Evolutionary conservation across 345 rosid genomes (phyloP), one percentile per base, ranked within the genome.

Genomic region (Sonneratia alba): DNA sequence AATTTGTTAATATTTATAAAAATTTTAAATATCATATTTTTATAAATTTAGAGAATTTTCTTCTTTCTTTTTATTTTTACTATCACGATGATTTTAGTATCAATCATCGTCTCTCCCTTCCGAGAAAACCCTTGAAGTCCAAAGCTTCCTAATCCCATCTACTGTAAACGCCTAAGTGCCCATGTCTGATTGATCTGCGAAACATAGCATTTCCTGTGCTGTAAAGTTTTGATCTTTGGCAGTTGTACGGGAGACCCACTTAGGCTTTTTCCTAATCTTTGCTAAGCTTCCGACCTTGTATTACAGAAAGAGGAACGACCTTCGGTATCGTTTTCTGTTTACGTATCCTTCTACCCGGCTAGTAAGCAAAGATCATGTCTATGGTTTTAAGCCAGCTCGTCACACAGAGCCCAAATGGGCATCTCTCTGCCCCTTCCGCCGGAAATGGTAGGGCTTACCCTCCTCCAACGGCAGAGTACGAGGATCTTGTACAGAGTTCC

Each of bases 401-500:
- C 73, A 69, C 73, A 72, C 82, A 80, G 74, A 70, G 76, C 53
- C 66, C 70, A 74, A 79, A 83, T 76, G 84, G 82, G 69, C 77
- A 76, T 62, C 76, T 76, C 66, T 74, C 82, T 11, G 71, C 40
- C 27, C 47, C 65, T 40, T n/a, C 59, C 21, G 55, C 56, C 53
- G 49, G 70, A 6, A 47, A 59, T 36, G 36, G 36, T 73, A 68
- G 65, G 65, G 36, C 69, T 64, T 84, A 81, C 76, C 88, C 93
- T 73, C 76, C 88, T 22, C 71, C 80, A 27, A 69, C 91, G 0
- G 87, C 81, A 72, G 80, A 73, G 57, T 87, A 79, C 61, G 84
- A 89, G 59, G 91, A 93, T 71, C 81, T 91, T 76, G 81, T 79
- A 73, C 92, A 81, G 71, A 85, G 75, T 76, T 69, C 93, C 12